Evolutionary conservation across 805 yeast species (phyloP).

Genomic region (Candida arabinofermentans): DNA sequence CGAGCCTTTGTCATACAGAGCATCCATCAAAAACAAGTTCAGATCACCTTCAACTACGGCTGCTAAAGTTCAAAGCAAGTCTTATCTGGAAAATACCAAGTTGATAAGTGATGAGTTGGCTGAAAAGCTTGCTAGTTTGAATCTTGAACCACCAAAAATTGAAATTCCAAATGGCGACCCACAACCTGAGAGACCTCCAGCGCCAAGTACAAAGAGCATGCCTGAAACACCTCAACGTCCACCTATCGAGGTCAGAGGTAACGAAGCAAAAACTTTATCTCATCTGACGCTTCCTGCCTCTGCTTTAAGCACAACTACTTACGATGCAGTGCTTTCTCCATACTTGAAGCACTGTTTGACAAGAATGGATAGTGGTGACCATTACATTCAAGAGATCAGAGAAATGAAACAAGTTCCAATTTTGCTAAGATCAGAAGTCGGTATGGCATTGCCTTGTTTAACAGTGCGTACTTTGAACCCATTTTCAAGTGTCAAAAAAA

Average conservation of each 20-base stretch:
- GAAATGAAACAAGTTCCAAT: slow-evolving; percentile 80
- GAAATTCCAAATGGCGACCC: slow-evolving; percentile 22
- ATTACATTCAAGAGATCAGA: slow-evolving; percentile 73
- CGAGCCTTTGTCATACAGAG: slow-evolving; percentile 69
- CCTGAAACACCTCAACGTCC: slow-evolving; percentile 26
- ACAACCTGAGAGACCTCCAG: slow-evolving; percentile 7
- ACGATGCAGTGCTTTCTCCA: slow-evolving; percentile 43
- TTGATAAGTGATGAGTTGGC: slow-evolving; percentile 39
- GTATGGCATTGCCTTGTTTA: slow-evolving; percentile 93
- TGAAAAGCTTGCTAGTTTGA: slow-evolving; percentile 46
- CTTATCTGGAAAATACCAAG: slow-evolving; percentile 28
- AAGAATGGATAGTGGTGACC: slow-evolving; percentile 52
- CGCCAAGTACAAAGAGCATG: slow-evolving; percentile 23
- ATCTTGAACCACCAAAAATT: slow-evolving; percentile 45
- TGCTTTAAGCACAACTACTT: slow-evolving; percentile 6
- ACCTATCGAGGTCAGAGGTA: slow-evolving; percentile 3
- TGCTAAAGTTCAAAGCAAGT: slow-evolving; percentile 51
- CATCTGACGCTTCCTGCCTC: slow-evolving; percentile 7
- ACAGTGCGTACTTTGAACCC: slow-evolving; percentile 92
- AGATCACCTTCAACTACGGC: slow-evolving; percentile 70
- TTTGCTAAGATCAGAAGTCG: slow-evolving; percentile 83
- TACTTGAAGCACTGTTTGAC: slow-evolving; percentile 56
- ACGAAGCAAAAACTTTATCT: slow-evolving; percentile 6
- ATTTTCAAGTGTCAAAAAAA: slow-evolving; percentile 35
- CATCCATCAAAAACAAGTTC: slow-evolving; percentile 72